These are phyloP conservation scores for Nitzschia sp. DNA, from an alignment of 108 stramenopile genomes.

Conservation along the genomic window DNA sequence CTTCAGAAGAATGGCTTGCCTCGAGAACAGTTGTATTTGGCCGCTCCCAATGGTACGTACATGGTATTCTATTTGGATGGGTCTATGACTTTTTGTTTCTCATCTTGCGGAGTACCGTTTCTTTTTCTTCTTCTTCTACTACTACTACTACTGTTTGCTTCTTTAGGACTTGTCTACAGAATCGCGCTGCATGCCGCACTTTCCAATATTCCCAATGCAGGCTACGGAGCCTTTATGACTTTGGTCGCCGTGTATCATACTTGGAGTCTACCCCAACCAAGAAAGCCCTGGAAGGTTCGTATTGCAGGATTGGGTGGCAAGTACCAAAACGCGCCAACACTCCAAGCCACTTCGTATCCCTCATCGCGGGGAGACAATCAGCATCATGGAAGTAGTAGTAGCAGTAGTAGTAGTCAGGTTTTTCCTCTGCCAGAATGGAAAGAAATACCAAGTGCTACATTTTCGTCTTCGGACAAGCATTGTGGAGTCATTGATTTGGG, in stretches of 20 bases:
- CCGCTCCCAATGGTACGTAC: not conserved
- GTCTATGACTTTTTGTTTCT: not conserved
- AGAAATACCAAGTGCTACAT: not conserved
- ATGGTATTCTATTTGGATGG: not conserved
- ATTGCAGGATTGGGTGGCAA: slow-evolving; percentile 39
- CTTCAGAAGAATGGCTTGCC: too few species aligned
- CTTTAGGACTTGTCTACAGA: slow-evolving; percentile 52
- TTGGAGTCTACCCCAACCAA: slow-evolving; percentile 8
- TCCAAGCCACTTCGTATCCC: slow-evolving; percentile 6
- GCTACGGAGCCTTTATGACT: slow-evolving; percentile 69
- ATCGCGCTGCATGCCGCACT: slow-evolving; percentile 43
- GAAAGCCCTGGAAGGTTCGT: slow-evolving; percentile 38
- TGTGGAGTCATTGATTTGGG: slow-evolving; percentile 58
- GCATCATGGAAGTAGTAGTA: slow-evolving; percentile 15
- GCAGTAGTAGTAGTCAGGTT: slow-evolving; percentile 10
- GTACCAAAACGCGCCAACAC: slow-evolving; percentile 9
- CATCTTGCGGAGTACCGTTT: not conserved
- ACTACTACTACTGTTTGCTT: not conserved
- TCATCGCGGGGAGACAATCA: slow-evolving; percentile 7
- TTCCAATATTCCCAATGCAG: slow-evolving; percentile 61
- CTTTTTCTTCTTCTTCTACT: not conserved
- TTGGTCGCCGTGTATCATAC: slow-evolving; percentile 20
- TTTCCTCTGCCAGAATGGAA: not conserved
- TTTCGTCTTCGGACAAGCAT: slow-evolving; percentile 28
- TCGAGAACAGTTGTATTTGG: not conserved